phyloP scores from a whole-genome alignment of 257 asterid species.

The Solanum rostratum region DNA sequence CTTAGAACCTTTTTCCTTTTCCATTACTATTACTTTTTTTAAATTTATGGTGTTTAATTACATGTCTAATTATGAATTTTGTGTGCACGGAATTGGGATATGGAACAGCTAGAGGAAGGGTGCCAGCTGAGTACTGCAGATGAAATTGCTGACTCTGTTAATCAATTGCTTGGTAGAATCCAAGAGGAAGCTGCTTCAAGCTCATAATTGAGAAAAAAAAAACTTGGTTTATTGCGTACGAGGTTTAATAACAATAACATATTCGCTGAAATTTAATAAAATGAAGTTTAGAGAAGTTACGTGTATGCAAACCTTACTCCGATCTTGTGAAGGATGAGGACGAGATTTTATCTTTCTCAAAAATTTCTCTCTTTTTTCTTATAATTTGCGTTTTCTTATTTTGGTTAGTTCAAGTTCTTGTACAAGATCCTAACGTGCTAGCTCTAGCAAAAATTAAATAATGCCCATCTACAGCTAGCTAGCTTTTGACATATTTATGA shows the following conservation, averaged over 20 bases:
- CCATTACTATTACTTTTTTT: no score
- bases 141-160: slow-evolving; percentile 39
- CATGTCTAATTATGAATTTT: not conserved
- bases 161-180: slow-evolving; percentile 25
- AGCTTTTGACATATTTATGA: not conserved
- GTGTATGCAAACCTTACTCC: not conserved
- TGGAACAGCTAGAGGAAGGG: slow-evolving; percentile 32
- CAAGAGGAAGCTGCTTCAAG: slow-evolving; percentile 21
- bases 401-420: not conserved
- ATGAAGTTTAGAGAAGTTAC: rapidly evolving
- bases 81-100: not conserved
- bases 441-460: slow-evolving; percentile 6
- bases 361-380: not conserved
- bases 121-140: slow-evolving; percentile 34
- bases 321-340: not conserved
- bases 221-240: not conserved
- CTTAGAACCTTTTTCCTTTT: not conserved
- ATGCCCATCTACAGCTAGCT: not conserved
- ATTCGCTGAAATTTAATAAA: not conserved
- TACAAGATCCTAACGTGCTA: not conserved
- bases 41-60: not conserved
- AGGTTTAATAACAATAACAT: not conserved
- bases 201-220: not conserved
- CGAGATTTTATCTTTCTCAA: not conserved
- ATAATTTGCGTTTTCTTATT: not conserved